Evolutionary conservation across 2,329 filamentous ascomycete genomes (phyloP).

Genomic region (Calonectria henricotiae): DNA sequence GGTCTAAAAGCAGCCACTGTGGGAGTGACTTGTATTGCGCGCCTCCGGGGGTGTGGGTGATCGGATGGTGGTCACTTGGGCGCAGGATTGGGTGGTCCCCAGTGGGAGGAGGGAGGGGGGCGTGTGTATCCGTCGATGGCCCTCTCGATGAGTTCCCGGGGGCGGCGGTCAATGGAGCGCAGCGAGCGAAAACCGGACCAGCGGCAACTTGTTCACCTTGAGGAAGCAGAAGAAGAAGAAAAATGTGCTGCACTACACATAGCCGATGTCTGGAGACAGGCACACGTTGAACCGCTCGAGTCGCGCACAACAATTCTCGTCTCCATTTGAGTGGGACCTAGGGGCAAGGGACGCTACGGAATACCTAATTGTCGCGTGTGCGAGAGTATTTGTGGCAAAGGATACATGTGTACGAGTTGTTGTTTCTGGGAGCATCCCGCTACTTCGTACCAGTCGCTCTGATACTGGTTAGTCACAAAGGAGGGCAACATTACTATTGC

Average conservation of each 20-base stretch:
- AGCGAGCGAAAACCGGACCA: constrained; percentile 50
- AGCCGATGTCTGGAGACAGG: constrained; percentile 32
- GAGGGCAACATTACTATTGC: constrained; percentile 9
- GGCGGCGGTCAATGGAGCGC: constrained; percentile 37
- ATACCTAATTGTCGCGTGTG: constrained; percentile 18
- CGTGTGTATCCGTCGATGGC: constrained; percentile 13
- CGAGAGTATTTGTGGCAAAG: constrained; percentile 4
- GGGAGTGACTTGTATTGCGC: constrained; percentile 28
- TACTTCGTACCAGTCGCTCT: constrained; percentile 11
- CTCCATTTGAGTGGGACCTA: constrained; percentile 31
- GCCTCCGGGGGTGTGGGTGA: constrained; percentile 30
- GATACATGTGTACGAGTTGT: constrained; percentile 13
- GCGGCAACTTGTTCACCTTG: constrained; percentile 34
- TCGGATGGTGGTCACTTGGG: constrained; percentile 24
- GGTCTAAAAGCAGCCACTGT: constrained; percentile 22
- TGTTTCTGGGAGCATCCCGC: constrained; percentile 8
- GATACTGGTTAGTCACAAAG: constrained; percentile 11
- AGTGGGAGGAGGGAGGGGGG: constrained; percentile 26
- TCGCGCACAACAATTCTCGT: constrained; percentile 39
- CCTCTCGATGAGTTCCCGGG: constrained; percentile 26
- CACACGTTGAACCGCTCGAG: constrained; percentile 45
- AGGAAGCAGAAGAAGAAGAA: background rate
- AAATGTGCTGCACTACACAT: constrained; percentile 8
- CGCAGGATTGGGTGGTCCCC: constrained; percentile 13
- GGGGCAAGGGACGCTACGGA: constrained; percentile 25